These are phyloP conservation scores for Aspergillus fumigatus DNA, from an alignment of 2,329 filamentous ascomycete species.

Conservation along the genomic window DNA sequence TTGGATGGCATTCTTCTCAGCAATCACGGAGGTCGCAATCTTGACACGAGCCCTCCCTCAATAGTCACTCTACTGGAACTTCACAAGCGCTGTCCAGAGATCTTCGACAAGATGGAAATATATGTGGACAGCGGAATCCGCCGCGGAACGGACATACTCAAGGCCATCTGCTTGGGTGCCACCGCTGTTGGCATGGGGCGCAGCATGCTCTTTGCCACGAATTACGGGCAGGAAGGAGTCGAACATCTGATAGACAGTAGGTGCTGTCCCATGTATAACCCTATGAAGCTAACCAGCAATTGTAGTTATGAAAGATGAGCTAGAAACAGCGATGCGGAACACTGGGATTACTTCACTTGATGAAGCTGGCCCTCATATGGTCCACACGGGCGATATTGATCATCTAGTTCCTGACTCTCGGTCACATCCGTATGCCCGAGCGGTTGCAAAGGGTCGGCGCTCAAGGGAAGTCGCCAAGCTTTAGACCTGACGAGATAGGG, in stretches of 20 bases:
- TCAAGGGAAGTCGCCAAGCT: constrained; percentile 19
- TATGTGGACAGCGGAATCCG: constrained; percentile 53
- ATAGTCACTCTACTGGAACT: constrained; percentile 52
- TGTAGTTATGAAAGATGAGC: constrained; percentile 43
- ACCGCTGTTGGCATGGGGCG: constrained; percentile 52
- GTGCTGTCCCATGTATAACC: constrained; percentile 20
- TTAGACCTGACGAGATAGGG: constrained; percentile 10
- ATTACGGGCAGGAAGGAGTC: constrained; percentile 52
- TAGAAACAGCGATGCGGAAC: constrained; percentile 47
- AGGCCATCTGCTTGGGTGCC: constrained; percentile 51
- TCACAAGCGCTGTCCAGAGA: constrained; percentile 47
- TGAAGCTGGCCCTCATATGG: constrained; percentile 41
- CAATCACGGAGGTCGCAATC: constrained; percentile 56
- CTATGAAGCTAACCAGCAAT: constrained; percentile 2
- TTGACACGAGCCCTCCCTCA: constrained; percentile 49
- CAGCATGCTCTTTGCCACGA: constrained; percentile 50
- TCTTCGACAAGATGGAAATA: constrained; percentile 48
- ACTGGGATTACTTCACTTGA: constrained; percentile 43
- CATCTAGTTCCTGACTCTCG: constrained; percentile 42
- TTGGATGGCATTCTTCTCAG: constrained; percentile 53
- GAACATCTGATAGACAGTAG: constrained; percentile 54
- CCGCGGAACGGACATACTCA: constrained; percentile 52
- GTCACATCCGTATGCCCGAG: constrained; percentile 41
- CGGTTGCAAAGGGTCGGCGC: constrained; percentile 27
- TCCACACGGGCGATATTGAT: constrained; percentile 49